These are phyloP conservation scores for Wickerhamiella allomyrinae DNA, from an alignment of 805 yeast genomes.

Conservation along the genomic window DNA sequence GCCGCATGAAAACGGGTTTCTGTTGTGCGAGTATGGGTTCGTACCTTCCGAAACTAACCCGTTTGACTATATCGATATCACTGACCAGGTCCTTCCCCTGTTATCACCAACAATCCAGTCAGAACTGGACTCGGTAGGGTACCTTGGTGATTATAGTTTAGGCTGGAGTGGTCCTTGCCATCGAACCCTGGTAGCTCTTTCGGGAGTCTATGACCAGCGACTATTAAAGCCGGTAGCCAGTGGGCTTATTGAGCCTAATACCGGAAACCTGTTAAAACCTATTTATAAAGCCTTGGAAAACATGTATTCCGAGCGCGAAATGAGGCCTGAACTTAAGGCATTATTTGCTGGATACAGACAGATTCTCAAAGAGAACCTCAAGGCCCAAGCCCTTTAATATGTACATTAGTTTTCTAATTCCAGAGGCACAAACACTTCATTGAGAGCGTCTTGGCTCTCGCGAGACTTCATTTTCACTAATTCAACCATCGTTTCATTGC, in stretches of 20 bases:
- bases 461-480: conserved; percentile 29
- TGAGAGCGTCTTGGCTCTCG: conserved; percentile 7
- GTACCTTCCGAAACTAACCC: conserved; percentile 34
- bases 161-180: conserved; percentile 43
- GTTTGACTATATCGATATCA: conserved; percentile 61
- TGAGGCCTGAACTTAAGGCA: neutral
- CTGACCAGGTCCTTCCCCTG: conserved; percentile 28
- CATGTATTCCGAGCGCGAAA: neutral
- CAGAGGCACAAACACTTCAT: neutral
- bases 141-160: conserved; percentile 64
- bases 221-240: conserved; percentile 6
- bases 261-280: neutral
- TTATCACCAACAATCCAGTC: conserved; percentile 29
- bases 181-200: conserved; percentile 62
- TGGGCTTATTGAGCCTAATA: conserved; percentile 9
- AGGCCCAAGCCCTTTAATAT: too few species aligned
- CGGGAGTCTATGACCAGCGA: conserved; percentile 21
- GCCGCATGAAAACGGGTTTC: conserved; percentile 70
- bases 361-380: too few species aligned
- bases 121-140: conserved; percentile 35
- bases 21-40: conserved; percentile 83
- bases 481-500: conserved; percentile 32
- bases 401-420: neutral
- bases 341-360: neutral
- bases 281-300: conserved; percentile 1